Conservation (phyloP, 2,329 filamentous ascomycete genomes). For the Dryadomyces quercus-mongolicae region DNA sequence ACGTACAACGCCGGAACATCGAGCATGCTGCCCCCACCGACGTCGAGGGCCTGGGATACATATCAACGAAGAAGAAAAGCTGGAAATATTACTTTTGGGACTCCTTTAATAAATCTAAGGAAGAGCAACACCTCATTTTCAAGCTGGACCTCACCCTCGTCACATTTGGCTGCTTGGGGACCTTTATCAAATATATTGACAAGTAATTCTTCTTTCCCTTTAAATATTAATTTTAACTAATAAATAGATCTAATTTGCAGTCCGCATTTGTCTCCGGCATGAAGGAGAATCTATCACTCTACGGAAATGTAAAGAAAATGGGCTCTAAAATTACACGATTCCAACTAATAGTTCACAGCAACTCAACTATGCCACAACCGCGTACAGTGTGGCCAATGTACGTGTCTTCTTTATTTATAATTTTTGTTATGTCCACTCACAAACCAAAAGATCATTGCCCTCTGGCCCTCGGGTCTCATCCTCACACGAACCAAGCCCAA, state of each 20-base stretch:
- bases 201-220: too few relatives aligned
- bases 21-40: not conserved
- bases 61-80: not conserved
- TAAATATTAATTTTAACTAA: not conserved
- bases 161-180: not conserved
- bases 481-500: constrained; percentile 5
- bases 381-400: constrained; percentile 4
- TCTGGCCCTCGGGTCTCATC: constrained; percentile 4
- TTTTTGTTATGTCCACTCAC: too few relatives aligned
- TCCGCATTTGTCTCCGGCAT: constrained; percentile 9
- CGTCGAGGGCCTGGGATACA: not conserved
- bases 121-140: not conserved
- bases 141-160: not conserved
- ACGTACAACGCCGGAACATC: not conserved
- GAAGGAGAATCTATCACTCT: constrained; percentile 9
- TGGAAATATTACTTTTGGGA: constrained; percentile 8
- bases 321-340: not conserved
- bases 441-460: constrained; percentile 8
- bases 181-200: not conserved
- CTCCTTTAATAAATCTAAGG: constrained; percentile 4
- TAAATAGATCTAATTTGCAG: not conserved
- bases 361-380: constrained; percentile 9
- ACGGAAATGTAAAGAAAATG: constrained; percentile 6
- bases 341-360: not conserved
- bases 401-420: not conserved